Evolutionary conservation across 2,329 filamentous ascomycete species (phyloP), one percentile per base, ranked within the genome.

Genomic region (Pyrenophora graminea): DNA sequence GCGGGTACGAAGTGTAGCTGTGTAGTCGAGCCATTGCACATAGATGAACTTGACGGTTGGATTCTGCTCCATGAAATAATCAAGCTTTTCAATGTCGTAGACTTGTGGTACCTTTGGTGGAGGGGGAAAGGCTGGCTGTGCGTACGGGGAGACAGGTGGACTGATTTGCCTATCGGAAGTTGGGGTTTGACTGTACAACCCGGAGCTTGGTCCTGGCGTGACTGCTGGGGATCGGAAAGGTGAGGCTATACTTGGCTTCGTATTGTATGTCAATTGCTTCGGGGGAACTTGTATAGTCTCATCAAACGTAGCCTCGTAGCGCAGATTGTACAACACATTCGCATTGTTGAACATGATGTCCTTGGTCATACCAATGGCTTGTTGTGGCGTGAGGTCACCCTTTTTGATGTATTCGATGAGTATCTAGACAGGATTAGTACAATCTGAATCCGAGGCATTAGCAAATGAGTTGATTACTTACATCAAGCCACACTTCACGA

Each of bases 1-100:
- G 3, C 89, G 82, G 58, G 84, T 80, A 13, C 88, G 82, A 0
- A 85, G 70, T 2, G 82, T 87, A 2, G 84, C 84, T n/a, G 89
- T 90, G 70, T 89, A 87, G 71, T 95, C 90, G 19, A 88, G 77
- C 85, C 88, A 95, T 70, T 88, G 87, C 10, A 93, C 76, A 55
- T 89, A 85, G 15, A 95, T 72, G 63, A 86, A 92, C 53, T 86
- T 84, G 4, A 85, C 75, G 0, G 75, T 69, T 0, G 79, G 72
- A 47, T 85, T 78, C 15, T 74, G 68, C 15, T 73, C 68, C 8
- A 85, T 68, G 62, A 87, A 85, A 0, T 65, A 62, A 12, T 79
- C 74, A 45, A 77, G 74, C 1, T 74, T 46, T 19, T 76, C 67
- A 17, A 69, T 58, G 48, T 77, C 68, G 41, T 73, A 76, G 13